Evolutionary conservation across 2,329 filamentous ascomycete species (phyloP).

Genomic region (Fulvia fulva): DNA sequence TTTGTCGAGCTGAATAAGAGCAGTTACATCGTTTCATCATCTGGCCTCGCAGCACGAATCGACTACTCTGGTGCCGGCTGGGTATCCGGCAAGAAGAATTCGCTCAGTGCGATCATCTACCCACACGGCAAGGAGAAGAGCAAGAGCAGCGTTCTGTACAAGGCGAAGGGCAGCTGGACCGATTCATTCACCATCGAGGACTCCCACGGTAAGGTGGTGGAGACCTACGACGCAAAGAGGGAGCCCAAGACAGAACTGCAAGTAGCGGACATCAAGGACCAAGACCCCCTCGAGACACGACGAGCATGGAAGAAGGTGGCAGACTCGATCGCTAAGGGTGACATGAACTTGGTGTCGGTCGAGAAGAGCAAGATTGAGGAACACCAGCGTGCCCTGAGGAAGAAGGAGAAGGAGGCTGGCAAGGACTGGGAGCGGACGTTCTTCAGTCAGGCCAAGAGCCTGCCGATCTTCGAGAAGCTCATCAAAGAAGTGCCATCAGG

Average conservation of each 20-base stretch:
- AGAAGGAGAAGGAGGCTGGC: constrained; percentile 69
- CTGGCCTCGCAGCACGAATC: constrained; percentile 82
- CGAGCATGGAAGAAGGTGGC: constrained; percentile 86
- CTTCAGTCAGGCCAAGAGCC: constrained; percentile 54
- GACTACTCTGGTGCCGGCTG: constrained; percentile 93
- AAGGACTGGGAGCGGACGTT: constrained; percentile 78
- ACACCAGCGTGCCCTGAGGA: constrained; percentile 72
- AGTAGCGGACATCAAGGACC: constrained; percentile 68
- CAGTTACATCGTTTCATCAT: constrained; percentile 80
- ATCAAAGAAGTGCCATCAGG: constrained; percentile 41
- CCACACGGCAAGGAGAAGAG: constrained; percentile 63
- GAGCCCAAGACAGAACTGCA: constrained; percentile 61
- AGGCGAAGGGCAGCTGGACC: constrained; percentile 86
- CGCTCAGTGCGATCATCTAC: constrained; percentile 71
- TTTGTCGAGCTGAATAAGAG: constrained; percentile 87
- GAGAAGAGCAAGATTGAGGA: constrained; percentile 92
- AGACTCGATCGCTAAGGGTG: constrained; percentile 70
- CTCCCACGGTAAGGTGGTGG: constrained; percentile 48
- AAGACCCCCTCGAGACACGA: constrained; percentile 83
- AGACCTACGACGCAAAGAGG: constrained; percentile 45
- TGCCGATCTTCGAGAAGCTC: constrained; percentile 47
- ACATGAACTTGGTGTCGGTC: constrained; percentile 72
- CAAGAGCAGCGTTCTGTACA: constrained; percentile 63
- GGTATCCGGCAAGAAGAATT: constrained; percentile 95
- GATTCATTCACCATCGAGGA: constrained; percentile 75